A percentile compares a stretch with the other conserved stretches of the same genome.
phyloP scores from a whole-genome alignment of 2,329 filamentous ascomycete species.

The Aotearoamyces nothofagi region DNA sequence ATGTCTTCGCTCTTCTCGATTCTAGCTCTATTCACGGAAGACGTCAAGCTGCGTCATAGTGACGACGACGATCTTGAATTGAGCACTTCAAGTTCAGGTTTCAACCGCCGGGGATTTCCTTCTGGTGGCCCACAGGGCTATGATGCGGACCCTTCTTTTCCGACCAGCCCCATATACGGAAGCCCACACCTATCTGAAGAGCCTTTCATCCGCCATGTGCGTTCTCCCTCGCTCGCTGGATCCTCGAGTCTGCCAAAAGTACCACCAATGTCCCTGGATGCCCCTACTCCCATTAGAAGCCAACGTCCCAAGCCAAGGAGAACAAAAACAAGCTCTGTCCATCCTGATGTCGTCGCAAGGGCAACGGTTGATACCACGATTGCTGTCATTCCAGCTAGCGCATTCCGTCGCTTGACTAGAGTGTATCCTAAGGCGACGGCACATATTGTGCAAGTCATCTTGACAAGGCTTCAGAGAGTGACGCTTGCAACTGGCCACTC shows the following conservation, averaged over 20 bases:
- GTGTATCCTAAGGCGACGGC: constrained; percentile 93
- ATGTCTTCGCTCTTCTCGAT: constrained; percentile 99
- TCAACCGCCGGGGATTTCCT: constrained; percentile 6
- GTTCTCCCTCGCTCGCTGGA: constrained; percentile 15
- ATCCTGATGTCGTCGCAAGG: constrained; percentile 93
- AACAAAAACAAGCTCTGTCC: constrained; percentile 55
- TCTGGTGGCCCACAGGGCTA: constrained; percentile 6
- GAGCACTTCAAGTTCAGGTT: constrained; percentile 18
- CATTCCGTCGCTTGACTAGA: constrained; percentile 80
- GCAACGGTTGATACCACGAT: constrained; percentile 95
- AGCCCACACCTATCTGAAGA: constrained; percentile 17
- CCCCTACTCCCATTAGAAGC: constrained; percentile 14
- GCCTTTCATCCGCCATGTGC: constrained; percentile 36
- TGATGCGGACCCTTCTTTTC: constrained; percentile 17
- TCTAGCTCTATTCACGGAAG: constrained; percentile 90
- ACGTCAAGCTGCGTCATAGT: constrained; percentile 63
- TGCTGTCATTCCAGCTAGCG: constrained; percentile 92
- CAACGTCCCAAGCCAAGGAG: constrained; percentile 24
- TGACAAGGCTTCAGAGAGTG: constrained; percentile 86
- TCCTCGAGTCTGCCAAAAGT: constrained; percentile 39
- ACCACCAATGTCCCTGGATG: constrained; percentile 61
- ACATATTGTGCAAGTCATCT: constrained; percentile 94
- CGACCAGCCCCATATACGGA: constrained; percentile 17
- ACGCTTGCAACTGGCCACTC: constrained; percentile 89
- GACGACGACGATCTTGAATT: constrained; percentile 33